A percentile compares a stretch with the other conserved stretches of the same genome.
These are phyloP conservation scores for Colletotrichum sp. DNA, from an alignment of 2,329 filamentous ascomycete genomes.

Conservation along the genomic window DNA sequence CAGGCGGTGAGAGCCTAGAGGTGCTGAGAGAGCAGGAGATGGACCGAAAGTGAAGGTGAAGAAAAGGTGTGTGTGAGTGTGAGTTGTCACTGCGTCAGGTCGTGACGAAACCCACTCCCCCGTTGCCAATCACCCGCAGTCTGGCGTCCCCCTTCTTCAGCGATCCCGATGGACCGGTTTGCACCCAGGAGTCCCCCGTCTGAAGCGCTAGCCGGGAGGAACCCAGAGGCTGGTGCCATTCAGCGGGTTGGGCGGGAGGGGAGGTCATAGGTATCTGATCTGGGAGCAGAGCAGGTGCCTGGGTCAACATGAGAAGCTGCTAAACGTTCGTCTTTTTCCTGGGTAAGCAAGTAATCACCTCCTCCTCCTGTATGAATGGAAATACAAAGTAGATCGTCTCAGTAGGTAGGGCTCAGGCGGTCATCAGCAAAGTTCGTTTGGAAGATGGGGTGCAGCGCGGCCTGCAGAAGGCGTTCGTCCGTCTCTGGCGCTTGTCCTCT, in stretches of 20 bases:
- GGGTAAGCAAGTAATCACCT: not conserved
- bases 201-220: not conserved
- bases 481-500: not conserved
- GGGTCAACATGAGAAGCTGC: not conserved
- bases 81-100: conserved; percentile 17
- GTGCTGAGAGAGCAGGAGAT: not conserved
- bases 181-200: not conserved
- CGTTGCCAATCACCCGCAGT: conserved; percentile 3
- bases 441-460: not conserved
- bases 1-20: not conserved
- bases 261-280: not conserved
- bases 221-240: not conserved
- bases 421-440: not conserved
- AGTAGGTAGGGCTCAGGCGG: not conserved
- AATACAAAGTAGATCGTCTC: not conserved
- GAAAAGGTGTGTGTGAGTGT: conserved; percentile 7
- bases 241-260: not conserved
- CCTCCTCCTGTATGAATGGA: not conserved
- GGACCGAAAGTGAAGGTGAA: not conserved
- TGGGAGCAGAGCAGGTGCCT: not conserved
- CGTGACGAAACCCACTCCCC: conserved; percentile 10
- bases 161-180: conserved; percentile 5
- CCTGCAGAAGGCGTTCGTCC: not conserved
- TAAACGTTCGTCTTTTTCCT: not conserved
- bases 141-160: conserved; percentile 9